A percentile compares a stretch with the other conserved stretches of the same genome.
These are phyloP conservation scores for Penicillium roqueforti DNA, from an alignment of 495 filamentous ascomycete species.

Conservation along the genomic window DNA sequence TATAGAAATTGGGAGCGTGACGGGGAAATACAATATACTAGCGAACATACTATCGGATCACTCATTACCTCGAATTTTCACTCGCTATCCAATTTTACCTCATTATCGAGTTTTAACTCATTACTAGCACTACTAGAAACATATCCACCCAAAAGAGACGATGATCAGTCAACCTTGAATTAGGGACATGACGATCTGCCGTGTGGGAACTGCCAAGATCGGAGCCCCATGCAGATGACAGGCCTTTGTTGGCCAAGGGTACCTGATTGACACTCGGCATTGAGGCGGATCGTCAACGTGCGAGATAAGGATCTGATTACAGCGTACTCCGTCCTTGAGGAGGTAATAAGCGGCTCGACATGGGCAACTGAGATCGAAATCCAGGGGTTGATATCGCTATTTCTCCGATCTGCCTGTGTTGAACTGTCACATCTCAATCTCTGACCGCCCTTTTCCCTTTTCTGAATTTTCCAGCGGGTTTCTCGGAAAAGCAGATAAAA, in stretches of 20 bases:
- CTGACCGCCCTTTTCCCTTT: conserved; percentile 18
- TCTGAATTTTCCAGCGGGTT: conserved; percentile 21
- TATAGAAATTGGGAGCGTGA: conserved; percentile 4
- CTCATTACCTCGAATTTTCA: too few relatives aligned
- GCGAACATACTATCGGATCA: too few relatives aligned
- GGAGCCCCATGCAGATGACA: conserved; percentile 42
- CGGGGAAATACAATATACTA: not conserved
- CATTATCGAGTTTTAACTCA: too few relatives aligned
- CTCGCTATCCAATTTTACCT: too few relatives aligned
- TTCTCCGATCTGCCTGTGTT: conserved; percentile 12
- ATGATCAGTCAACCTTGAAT: conserved; percentile 25
- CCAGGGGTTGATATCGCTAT: conserved; percentile 10
- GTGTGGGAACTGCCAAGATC: conserved; percentile 42
- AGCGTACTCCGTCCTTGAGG: too few relatives aligned
- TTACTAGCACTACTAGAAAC: too few relatives aligned
- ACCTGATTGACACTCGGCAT: conserved; percentile 20
- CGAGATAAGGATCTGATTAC: conserved; percentile 4
- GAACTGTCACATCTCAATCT: not conserved
- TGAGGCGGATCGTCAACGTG: conserved; percentile 20
- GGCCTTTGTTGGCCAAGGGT: conserved; percentile 16
- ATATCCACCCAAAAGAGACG: too few relatives aligned
- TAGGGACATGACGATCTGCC: conserved; percentile 43
- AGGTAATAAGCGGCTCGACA: not conserved
- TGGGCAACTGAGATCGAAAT: not conserved
- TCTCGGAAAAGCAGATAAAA: conserved; percentile 19